phyloP scores from a whole-genome alignment of 179 eudicot species.

The Nepenthes alata region DNA sequence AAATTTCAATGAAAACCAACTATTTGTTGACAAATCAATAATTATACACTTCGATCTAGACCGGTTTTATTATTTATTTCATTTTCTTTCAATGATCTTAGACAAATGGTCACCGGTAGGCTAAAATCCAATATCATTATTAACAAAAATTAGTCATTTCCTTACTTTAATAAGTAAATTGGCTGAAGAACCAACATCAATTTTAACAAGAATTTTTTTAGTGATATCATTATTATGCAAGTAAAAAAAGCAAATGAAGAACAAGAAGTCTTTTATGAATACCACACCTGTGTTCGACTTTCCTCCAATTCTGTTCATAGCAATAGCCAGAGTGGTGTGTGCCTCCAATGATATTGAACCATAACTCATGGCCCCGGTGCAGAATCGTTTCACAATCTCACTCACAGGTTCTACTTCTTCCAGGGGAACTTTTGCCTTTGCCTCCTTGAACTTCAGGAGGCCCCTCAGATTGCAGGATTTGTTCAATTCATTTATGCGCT shows the following conservation, averaged over 20 bases:
- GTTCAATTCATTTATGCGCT: constrained; percentile 71
- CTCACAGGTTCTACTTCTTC: constrained; percentile 94
- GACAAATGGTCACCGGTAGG: too few relatives aligned
- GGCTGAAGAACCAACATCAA: too few relatives aligned
- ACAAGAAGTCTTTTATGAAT: not conserved
- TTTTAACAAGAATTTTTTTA: too few relatives aligned
- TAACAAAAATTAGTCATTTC: too few relatives aligned
- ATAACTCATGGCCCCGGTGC: constrained; percentile 99
- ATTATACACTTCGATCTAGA: too few relatives aligned
- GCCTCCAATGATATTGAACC: constrained; percentile 98
- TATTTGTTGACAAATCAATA: too few relatives aligned
- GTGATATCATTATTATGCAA: too few relatives aligned
- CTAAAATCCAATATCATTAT: too few relatives aligned
- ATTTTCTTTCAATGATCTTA: too few relatives aligned
- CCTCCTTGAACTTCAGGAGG: constrained; percentile 76
- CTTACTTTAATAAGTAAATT: too few relatives aligned
- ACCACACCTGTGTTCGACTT: constrained; percentile 87
- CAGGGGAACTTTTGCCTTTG: constrained; percentile 43
- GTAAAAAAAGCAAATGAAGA: not conserved
- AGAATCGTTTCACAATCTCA: constrained; percentile 92
- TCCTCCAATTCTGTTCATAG: constrained; percentile 95
- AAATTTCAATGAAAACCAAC: too few relatives aligned
- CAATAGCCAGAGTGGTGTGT: constrained; percentile 80
- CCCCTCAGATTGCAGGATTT: constrained; percentile 84
- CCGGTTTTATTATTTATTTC: too few relatives aligned